Evolutionary conservation across 2,329 filamentous ascomycete genomes (phyloP).

Genomic region (Fusarium fracticaudum): DNA sequence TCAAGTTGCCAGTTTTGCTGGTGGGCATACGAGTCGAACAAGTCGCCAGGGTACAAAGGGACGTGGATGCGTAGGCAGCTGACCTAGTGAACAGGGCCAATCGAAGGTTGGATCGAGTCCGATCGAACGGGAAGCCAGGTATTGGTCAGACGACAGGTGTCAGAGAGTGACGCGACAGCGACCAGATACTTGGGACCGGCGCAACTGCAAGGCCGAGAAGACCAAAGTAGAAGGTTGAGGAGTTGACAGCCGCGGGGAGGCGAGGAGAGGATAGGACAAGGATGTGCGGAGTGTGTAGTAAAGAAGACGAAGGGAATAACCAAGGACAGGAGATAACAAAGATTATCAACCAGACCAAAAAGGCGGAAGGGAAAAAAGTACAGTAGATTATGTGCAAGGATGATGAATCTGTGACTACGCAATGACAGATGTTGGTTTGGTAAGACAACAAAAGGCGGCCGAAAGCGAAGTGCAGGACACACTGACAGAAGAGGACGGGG

Average conservation of each 20-base stretch:
- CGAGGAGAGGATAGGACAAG: constrained; percentile 1
- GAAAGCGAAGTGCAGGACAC: constrained; percentile 11
- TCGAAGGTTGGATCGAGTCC: constrained; percentile 28
- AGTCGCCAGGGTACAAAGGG: constrained; percentile 31
- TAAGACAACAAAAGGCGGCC: constrained; percentile 31
- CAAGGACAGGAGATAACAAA: constrained; percentile 18
- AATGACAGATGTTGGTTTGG: constrained; percentile 29
- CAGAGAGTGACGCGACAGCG: constrained; percentile 37
- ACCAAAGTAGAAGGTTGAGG: constrained; percentile 12
- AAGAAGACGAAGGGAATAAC: constrained; percentile 11
- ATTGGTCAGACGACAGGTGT: constrained; percentile 35
- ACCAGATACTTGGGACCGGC: constrained; percentile 32
- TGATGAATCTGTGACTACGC: constrained; percentile 21
- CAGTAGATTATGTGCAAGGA: constrained; percentile 8
- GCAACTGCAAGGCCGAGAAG: constrained; percentile 17
- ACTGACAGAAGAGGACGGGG: not conserved
- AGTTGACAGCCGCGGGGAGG: constrained; percentile 1
- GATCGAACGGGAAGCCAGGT: constrained; percentile 30
- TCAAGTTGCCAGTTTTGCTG: constrained; percentile 17
- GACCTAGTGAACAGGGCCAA: constrained; percentile 30
- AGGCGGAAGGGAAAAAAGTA: constrained; percentile 9
- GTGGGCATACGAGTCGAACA: constrained; percentile 34
- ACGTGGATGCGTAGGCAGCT: constrained; percentile 35
- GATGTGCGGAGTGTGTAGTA: not conserved
- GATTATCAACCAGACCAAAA: constrained; percentile 16